These are phyloP conservation scores for Poronia punctata DNA, from an alignment of 495 filamentous ascomycete genomes.

Conservation along the genomic window DNA sequence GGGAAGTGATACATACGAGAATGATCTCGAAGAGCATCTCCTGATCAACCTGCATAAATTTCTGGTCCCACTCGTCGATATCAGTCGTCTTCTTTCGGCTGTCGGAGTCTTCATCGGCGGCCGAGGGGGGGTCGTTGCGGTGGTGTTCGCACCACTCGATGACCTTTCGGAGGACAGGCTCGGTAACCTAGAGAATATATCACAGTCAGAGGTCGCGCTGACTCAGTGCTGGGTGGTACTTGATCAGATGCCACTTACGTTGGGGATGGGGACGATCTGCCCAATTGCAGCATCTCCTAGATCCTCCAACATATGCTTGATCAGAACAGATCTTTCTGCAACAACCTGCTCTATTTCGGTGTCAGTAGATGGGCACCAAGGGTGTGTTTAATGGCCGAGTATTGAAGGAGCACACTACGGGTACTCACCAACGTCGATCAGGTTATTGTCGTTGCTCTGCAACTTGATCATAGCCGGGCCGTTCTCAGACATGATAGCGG, in stretches of 20 bases:
- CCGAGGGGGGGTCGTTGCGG: constrained; percentile 70
- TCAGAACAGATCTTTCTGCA: constrained; percentile 85
- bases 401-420: not conserved
- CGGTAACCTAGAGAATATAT: constrained; percentile 62
- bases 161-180: constrained; percentile 87
- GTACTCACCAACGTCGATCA: constrained; percentile 27
- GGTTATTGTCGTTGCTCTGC: constrained; percentile 21
- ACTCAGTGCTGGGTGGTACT: not conserved
- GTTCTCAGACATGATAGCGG: constrained; percentile 9
- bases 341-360: constrained; percentile 79
- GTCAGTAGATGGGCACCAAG: no score
- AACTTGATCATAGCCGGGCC: constrained; percentile 3
- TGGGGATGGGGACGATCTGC: constrained; percentile 76
- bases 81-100: constrained; percentile 96
- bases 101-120: constrained; percentile 83
- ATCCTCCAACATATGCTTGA: constrained; percentile 98
- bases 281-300: constrained; percentile 60
- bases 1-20: constrained; percentile 78
- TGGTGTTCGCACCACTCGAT: constrained; percentile 97
- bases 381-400: constrained; percentile 9
- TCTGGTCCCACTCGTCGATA: constrained; percentile 99
- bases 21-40: constrained; percentile 99
- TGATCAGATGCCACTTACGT: constrained; percentile 51
- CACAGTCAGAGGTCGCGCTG: not conserved
- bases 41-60: constrained; percentile 99